phyloP scores from a whole-genome alignment of 768 basidiomycete genomes.

The Chalciporus piperatus region DNA sequence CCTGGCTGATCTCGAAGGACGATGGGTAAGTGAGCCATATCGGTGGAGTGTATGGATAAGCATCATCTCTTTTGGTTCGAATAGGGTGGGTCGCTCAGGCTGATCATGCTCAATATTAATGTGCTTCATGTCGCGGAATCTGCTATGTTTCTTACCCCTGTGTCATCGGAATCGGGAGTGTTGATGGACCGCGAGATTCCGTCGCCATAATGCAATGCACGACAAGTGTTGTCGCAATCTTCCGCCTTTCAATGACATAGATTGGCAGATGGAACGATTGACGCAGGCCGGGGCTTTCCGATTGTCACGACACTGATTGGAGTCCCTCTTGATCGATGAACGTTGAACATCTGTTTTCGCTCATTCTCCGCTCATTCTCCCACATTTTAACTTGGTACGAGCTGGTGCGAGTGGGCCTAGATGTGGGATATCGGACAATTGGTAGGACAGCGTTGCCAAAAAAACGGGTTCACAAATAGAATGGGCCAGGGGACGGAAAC shows the following conservation, averaged over 20 bases:
- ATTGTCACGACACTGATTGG: not conserved
- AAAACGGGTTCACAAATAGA: too few species aligned
- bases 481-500: too few species aligned
- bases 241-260: too few species aligned
- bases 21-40: conserved; percentile 2
- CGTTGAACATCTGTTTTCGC: not conserved
- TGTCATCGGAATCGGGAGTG: not conserved
- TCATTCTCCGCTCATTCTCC: not conserved
- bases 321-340: too few species aligned
- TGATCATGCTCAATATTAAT: not conserved
- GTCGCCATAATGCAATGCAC: not conserved
- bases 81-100: not conserved
- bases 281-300: not conserved
- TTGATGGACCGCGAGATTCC: not conserved
- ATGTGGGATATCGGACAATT: too few species aligned
- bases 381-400: not conserved
- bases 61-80: not conserved
- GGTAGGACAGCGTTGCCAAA: too few species aligned
- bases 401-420: not conserved
- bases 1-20: conserved; percentile 24
- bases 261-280: too few species aligned
- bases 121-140: not conserved
- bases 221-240: too few species aligned
- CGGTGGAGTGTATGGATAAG: conserved; percentile 19
- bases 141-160: not conserved